phyloP scores from a whole-genome alignment of 2,329 filamentous ascomycete genomes.

The Neonectria faginata region DNA sequence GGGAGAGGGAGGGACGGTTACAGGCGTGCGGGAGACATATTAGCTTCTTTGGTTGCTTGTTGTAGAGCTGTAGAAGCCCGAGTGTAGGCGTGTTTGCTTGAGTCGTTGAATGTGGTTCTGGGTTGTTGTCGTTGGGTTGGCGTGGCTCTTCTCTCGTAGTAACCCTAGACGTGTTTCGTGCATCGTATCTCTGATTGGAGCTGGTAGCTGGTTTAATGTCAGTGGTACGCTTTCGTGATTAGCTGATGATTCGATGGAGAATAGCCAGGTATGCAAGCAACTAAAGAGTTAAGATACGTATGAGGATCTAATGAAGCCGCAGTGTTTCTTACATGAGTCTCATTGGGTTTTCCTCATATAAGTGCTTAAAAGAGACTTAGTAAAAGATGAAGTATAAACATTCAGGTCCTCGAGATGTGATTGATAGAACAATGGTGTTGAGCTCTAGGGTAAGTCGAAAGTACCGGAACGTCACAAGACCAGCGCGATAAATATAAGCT shows the following conservation, averaged over 20 bases:
- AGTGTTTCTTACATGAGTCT: too few species aligned
- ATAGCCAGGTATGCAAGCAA: too few species aligned
- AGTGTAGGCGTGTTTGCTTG: neutral
- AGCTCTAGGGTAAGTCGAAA: neutral
- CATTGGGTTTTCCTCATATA: too few species aligned
- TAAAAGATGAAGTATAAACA: neutral
- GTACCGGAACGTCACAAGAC: neutral
- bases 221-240: too few species aligned
- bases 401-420: neutral
- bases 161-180: too few species aligned
- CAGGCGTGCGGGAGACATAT: neutral
- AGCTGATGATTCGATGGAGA: too few species aligned
- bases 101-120: neutral
- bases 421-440: neutral
- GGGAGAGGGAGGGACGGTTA: too few species aligned
- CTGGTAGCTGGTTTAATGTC: too few species aligned
- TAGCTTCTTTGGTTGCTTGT: neutral
- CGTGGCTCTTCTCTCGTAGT: neutral
- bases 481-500: neutral
- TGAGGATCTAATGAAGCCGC: too few species aligned
- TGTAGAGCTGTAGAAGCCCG: neutral
- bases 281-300: too few species aligned
- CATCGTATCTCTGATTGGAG: neutral
- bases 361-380: too few species aligned
- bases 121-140: neutral